Evolutionary conservation across 805 yeast species (phyloP), one percentile per base, ranked within the genome.

Genomic region (Komagataella pseudopastoris): DNA sequence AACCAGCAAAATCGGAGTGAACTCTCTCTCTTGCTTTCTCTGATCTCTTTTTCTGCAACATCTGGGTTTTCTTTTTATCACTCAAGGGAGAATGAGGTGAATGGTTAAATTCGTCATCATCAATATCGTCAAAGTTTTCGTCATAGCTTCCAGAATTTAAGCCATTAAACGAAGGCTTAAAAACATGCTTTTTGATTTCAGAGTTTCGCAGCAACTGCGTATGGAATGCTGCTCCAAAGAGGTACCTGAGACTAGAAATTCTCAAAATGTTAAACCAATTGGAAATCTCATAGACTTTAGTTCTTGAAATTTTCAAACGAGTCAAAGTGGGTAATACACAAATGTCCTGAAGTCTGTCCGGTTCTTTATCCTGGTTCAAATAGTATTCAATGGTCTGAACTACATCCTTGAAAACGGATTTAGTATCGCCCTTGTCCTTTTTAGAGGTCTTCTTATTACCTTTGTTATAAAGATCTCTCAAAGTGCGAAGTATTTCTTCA

Each of bases 381-480:
- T 71, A 74, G 16, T 60, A 59, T 50, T 68, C 70, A 8, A 81
- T 65, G 0, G 84, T 78, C 44, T 64, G 64, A 45, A 74, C 62
- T 17, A 81, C 78, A 53, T 82, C 84, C 59, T 81, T 70, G 62
- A 81, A 79, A 1, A 82, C 70, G 1, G 86, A 75, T 54, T 78
- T 77, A 23, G 78, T 69, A 44, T 76, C 80, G 53, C 74, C 75
- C 60, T 79, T 82, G 54, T 81, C 86, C 59, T 77, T 79, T 56
- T 83, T 83, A 23, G 83, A 75, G 3, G 80, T 60, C 50, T 72
- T 77, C 53, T 81, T 80, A 4, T 81, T 69, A 0, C 85, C 76
- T 20, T 76, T 72, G 46, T 71, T 74, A 1, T 77, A 65, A 46
- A 81, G 65, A 43, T 71, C 64, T 23, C 68, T 67, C 30, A 78